These are phyloP conservation scores for Diaporthe sp. DNA, from an alignment of 2,329 filamentous ascomycete genomes.

Conservation along the genomic window DNA sequence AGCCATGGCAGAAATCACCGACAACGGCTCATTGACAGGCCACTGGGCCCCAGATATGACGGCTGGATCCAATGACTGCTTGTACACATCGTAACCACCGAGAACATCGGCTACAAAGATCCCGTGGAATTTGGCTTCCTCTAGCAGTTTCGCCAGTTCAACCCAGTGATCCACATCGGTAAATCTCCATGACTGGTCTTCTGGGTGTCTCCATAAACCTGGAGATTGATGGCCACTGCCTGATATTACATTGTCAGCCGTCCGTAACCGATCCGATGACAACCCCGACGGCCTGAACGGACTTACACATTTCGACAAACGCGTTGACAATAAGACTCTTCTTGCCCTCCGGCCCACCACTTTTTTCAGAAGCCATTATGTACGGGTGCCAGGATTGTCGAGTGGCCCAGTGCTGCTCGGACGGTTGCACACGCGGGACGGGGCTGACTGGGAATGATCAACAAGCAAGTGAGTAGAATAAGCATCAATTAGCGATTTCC, in stretches of 20 bases:
- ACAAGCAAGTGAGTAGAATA: not conserved
- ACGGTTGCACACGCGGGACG: not conserved
- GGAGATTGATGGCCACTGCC: constrained; percentile 63
- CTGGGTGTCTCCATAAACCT: constrained; percentile 71
- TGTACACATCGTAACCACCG: constrained; percentile 78
- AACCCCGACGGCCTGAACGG: not conserved
- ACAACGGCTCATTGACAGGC: constrained; percentile 78
- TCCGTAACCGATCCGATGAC: not conserved
- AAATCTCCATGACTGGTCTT: constrained; percentile 74
- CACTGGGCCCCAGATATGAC: constrained; percentile 76
- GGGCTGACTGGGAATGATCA: not conserved
- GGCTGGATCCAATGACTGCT: constrained; percentile 70
- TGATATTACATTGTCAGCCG: constrained; percentile 36
- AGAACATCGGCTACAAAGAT: constrained; percentile 79
- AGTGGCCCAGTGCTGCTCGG: not conserved
- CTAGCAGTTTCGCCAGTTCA: constrained; percentile 70
- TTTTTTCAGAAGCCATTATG: constrained; percentile 33
- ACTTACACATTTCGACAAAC: constrained; percentile 45
- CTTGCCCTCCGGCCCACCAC: constrained; percentile 11
- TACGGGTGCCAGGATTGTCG: too few species aligned
- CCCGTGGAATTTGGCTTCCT: constrained; percentile 74
- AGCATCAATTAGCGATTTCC: not conserved
- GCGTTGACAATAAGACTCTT: constrained; percentile 43
- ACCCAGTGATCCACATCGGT: constrained; percentile 73
- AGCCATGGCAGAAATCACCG: constrained; percentile 76